These are phyloP conservation scores for Casaregolazyma suthepensis DNA, from an alignment of 1,139 yeast genomes.

Conservation along the genomic window DNA sequence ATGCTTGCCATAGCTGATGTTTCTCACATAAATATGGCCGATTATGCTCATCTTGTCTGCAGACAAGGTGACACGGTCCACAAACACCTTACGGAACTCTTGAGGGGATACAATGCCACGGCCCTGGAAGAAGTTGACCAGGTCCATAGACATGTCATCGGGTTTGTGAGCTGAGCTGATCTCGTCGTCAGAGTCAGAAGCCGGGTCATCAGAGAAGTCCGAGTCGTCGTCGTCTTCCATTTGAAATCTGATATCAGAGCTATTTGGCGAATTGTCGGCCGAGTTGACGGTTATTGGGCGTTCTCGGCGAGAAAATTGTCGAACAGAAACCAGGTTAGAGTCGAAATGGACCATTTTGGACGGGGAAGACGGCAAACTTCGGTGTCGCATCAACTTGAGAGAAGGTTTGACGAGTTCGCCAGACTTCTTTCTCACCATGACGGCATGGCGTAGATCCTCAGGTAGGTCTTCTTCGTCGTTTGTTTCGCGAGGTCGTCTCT, in stretches of 20 bases:
- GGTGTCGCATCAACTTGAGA: conserved; percentile 51
- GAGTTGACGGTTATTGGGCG: conserved; percentile 64
- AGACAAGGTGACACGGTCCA: conserved; percentile 60
- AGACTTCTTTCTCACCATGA: conserved; percentile 55
- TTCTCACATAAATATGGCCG: conserved; percentile 71
- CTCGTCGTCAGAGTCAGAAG: conserved; percentile 21
- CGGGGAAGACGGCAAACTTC: conserved; percentile 70
- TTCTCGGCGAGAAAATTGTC: conserved; percentile 66
- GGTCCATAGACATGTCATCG: conserved; percentile 12
- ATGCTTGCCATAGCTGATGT: conserved; percentile 57
- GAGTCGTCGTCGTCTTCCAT: conserved; percentile 32
- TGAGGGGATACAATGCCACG: conserved; percentile 1
- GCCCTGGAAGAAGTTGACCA: neutral
- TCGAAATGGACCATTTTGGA: conserved; percentile 81
- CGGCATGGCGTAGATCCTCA: neutral
- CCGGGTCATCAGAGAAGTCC: conserved; percentile 24
- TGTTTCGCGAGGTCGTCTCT: neutral
- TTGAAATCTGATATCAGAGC: conserved; percentile 27
- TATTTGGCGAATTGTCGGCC: conserved; percentile 52
- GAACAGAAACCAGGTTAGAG: conserved; percentile 53
- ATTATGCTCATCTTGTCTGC: conserved; percentile 50
- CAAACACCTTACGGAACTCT: conserved; percentile 38
- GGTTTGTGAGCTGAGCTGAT: conserved; percentile 18
- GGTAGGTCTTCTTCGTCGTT: neutral
- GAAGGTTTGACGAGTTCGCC: conserved; percentile 78